Evolutionary conservation across 805 yeast genomes (phyloP).

Genomic region (Ascoidea rubescens): DNA sequence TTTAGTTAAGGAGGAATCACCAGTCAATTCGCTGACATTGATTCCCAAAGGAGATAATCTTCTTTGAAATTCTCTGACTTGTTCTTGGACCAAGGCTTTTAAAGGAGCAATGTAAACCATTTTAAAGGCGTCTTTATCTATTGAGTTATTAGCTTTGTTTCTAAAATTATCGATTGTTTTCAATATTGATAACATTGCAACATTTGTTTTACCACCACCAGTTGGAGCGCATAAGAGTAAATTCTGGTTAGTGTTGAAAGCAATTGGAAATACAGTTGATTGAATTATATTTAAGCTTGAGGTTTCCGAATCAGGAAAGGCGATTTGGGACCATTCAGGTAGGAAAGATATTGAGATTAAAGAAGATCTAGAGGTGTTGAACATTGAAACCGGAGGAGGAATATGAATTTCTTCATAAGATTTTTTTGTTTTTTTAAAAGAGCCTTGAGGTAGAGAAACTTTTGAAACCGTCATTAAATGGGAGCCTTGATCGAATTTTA

Average conservation of each 20-base stretch:
- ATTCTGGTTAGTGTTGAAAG: slow-evolving; percentile 58
- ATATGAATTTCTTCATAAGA: slow-evolving; percentile 80
- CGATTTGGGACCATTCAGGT: slow-evolving; percentile 74
- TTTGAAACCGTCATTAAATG: slow-evolving; percentile 52
- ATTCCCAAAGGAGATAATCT: slow-evolving; percentile 52
- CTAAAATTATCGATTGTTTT: slow-evolving; percentile 42
- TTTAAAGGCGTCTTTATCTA: slow-evolving; percentile 46
- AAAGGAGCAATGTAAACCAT: slow-evolving; percentile 86
- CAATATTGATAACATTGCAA: slow-evolving; percentile 77
- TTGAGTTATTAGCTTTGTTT: slow-evolving; percentile 28
- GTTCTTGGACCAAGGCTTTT: slow-evolving; percentile 92
- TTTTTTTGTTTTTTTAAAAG: slow-evolving; percentile 60
- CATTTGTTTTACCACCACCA: slow-evolving; percentile 97
- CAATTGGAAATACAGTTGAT: slow-evolving; percentile 67
- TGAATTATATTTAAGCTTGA: slow-evolving; percentile 67
- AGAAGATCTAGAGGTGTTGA: slow-evolving; percentile 15
- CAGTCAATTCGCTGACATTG: slow-evolving; percentile 76
- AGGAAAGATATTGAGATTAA: slow-evolving; percentile 45
- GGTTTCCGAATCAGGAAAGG: slow-evolving; percentile 59
- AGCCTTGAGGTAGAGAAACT: slow-evolving; percentile 69
- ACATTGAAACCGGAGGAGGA: slow-evolving; percentile 52
- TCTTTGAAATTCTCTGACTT: slow-evolving; percentile 72
- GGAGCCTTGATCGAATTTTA: slow-evolving; percentile 61
- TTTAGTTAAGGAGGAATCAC: slow-evolving; percentile 69
- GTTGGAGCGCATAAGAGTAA: slow-evolving; percentile 91